Evolutionary conservation across 768 basidiomycete genomes (phyloP).

Genomic region (Mycena floridula): DNA sequence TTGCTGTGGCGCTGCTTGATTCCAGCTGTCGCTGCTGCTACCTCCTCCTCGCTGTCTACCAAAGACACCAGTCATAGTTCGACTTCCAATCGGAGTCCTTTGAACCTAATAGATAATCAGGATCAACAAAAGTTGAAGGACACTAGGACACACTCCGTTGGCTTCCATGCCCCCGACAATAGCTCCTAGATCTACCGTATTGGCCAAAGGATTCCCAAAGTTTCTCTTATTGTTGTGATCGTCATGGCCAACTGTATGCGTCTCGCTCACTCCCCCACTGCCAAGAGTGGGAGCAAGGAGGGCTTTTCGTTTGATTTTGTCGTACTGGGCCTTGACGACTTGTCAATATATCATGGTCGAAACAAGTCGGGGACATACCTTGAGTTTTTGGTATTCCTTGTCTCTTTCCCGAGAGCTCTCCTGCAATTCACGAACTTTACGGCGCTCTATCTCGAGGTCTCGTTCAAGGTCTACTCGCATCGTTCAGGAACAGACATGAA

Average conservation of each 20-base stretch:
- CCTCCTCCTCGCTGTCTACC: no score
- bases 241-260: neutral
- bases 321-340: constrained; percentile 54
- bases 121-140: neutral
- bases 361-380: constrained; percentile 33
- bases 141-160: constrained; percentile 39
- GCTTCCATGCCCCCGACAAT: constrained; percentile 65
- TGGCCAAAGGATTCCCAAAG: constrained; percentile 19
- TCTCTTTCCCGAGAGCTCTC: constrained; percentile 72
- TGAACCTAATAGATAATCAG: constrained; percentile 44
- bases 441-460: constrained; percentile 74
- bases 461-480: constrained; percentile 59
- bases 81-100: constrained; percentile 58
- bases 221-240: constrained; percentile 9
- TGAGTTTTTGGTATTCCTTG: constrained; percentile 84
- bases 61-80: constrained; percentile 25
- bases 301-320: constrained; percentile 78
- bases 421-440: constrained; percentile 68
- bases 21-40: constrained; percentile 21
- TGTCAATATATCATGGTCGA: neutral
- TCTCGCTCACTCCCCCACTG: constrained; percentile 1
- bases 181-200: constrained; percentile 40
- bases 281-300: constrained; percentile 42
- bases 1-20: constrained; percentile 23
- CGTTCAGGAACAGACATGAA: neutral